Base-by-base conservation (phyloP, 2,329 filamentous ascomycete species). In the Fusarium sp. region DNA sequence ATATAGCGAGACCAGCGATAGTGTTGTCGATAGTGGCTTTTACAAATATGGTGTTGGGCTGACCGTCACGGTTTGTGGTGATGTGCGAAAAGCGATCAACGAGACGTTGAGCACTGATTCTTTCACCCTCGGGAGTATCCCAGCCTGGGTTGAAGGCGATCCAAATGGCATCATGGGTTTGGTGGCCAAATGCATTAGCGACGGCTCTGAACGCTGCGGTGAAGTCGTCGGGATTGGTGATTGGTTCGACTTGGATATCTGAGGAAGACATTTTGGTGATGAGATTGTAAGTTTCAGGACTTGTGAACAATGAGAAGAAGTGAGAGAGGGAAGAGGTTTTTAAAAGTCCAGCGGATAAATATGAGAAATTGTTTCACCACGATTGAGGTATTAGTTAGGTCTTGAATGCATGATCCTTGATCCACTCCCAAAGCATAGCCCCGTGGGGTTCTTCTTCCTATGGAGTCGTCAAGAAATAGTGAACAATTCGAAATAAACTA, bases 1-100 rank as follows among this genome's bases (percentile, higher is more conserved):
- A 91, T 63, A 90, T 85, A 6, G 89, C 87, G 35, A 87, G 67
- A 22, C 89, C 89, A 15, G 82, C 88, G n/a, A 89, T 81, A 14
- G 72, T 59, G 45, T 79, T 78, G 3, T 83, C 73, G 3, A 89
- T 53, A 0, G 85, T 89, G 4, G 88, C 89, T 69, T 89, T 89
- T 68, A 90, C 81, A 69, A 87, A 89, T 3, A 89, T 61, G 2
- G 84, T 86, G 75, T 88, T 89, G 4, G 83, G 82, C 14, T 84
- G 76, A n/a, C 87, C 86, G 41, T 83, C 70, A 14, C 79, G 80
- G 78, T 88, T 84, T 15, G 66, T 79, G 6, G 82, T 83, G 9
- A 80, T 81, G 3, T 48, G 63, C 4, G 69, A 63, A 83, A 84
- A 90, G 30, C 85, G 83, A 41, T 83, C 72, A 6, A 80, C 77